Evolutionary conservation across 2,329 filamentous ascomycete species (phyloP).

Genomic region (Alternaria ventricosa): DNA sequence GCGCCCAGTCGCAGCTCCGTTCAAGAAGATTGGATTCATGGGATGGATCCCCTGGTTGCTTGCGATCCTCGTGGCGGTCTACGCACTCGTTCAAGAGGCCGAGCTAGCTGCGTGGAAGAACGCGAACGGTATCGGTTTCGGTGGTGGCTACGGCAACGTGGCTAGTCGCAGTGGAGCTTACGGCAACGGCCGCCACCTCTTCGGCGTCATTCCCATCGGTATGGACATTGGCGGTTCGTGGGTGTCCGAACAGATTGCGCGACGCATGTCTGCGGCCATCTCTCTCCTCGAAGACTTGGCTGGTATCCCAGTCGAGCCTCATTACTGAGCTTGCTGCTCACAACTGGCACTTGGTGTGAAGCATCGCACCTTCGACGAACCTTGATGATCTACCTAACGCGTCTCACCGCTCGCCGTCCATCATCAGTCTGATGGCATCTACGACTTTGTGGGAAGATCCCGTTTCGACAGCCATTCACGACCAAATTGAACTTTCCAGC

Average conservation of each 20-base stretch:
- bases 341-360: background rate
- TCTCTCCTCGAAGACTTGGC: constrained; percentile 19
- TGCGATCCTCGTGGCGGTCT: constrained; percentile 6
- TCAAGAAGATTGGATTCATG: background rate
- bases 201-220: constrained; percentile 22
- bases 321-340: constrained; percentile 14
- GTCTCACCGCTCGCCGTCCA: background rate
- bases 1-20: background rate
- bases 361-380: background rate
- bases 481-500: background rate
- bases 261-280: constrained; percentile 13
- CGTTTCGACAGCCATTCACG: background rate
- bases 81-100: constrained; percentile 5
- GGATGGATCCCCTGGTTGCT: constrained; percentile 4
- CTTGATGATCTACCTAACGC: background rate
- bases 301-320: constrained; percentile 11
- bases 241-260: constrained; percentile 17
- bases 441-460: background rate
- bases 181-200: constrained; percentile 28
- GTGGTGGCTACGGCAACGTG: constrained; percentile 17
- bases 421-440: background rate
- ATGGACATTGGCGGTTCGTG: constrained; percentile 23
- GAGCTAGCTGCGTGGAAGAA: constrained; percentile 16
- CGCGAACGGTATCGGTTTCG: constrained; percentile 17
- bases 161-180: constrained; percentile 10